A percentile compares a stretch with the other conserved stretches of the same genome.
phyloP scores from a whole-genome alignment of 495 filamentous ascomycete species.

The Penicillium verhagenii region DNA sequence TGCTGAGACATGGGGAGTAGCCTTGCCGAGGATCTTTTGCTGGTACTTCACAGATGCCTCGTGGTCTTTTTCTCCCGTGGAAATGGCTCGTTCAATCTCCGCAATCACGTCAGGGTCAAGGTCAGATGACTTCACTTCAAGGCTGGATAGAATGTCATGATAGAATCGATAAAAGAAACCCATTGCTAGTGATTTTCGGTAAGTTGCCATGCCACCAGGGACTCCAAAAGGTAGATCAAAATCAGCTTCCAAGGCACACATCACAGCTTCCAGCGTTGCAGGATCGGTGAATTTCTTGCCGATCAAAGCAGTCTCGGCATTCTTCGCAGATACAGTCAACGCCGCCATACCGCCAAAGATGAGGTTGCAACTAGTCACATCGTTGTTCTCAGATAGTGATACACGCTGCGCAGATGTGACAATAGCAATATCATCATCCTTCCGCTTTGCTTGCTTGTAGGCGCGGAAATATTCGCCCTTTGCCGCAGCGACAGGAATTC shows the following conservation, averaged over 20 bases:
- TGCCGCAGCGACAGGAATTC: slow-evolving; percentile 67
- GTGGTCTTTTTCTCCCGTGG: slow-evolving; percentile 47
- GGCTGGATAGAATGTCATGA: slow-evolving; percentile 60
- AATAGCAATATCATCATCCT: slow-evolving; percentile 97
- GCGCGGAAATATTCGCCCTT: slow-evolving; percentile 59
- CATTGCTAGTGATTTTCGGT: slow-evolving; percentile 84
- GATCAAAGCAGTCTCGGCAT: slow-evolving; percentile 63
- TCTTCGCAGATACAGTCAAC: slow-evolving; percentile 78
- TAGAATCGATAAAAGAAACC: slow-evolving; percentile 90
- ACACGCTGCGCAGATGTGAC: slow-evolving; percentile 82
- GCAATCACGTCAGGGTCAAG: slow-evolving; percentile 53
- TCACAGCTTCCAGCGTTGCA: slow-evolving; percentile 78
- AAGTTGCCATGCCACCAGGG: slow-evolving; percentile 94
- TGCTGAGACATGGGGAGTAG: slow-evolving; percentile 82
- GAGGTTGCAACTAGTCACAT: slow-evolving; percentile 69
- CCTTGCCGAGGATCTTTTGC: slow-evolving; percentile 76
- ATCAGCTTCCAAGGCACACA: slow-evolving; percentile 82
- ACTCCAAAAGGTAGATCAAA: slow-evolving; percentile 85
- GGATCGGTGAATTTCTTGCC: slow-evolving; percentile 80
- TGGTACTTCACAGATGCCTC: slow-evolving; percentile 52
- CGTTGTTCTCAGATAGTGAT: slow-evolving; percentile 59
- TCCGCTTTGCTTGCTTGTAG: slow-evolving; percentile 94
- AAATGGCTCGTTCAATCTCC: slow-evolving; percentile 62
- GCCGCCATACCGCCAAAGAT: slow-evolving; percentile 93
- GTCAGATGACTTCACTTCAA: slow-evolving; percentile 41